A percentile compares a stretch with the other conserved stretches of the same genome.
phyloP scores from a whole-genome alignment of 2,329 filamentous ascomycete genomes.

The Chalara sp. region DNA sequence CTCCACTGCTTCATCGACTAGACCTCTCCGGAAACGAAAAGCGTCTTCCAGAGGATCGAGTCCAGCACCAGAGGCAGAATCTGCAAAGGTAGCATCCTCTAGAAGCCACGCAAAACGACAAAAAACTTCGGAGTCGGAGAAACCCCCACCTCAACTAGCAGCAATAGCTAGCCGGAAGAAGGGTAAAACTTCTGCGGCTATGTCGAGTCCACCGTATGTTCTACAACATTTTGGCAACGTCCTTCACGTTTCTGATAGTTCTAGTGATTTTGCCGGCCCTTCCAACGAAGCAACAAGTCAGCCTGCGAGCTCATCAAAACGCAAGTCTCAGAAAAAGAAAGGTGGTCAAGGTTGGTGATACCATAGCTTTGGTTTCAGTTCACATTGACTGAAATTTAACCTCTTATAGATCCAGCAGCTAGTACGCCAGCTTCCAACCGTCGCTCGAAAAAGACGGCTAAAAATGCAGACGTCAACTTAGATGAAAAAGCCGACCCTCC shows the following conservation, averaged over 20 bases:
- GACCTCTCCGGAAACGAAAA: constrained; percentile 69
- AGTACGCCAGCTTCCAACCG: constrained; percentile 21
- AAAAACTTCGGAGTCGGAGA: constrained; percentile 44
- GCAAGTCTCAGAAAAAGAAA: constrained; percentile 71
- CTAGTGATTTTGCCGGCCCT: constrained; percentile 56
- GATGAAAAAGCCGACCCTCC: constrained; percentile 18
- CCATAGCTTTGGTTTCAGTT: constrained; percentile 5
- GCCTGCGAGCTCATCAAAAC: constrained; percentile 58
- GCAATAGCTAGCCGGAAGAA: constrained; percentile 45
- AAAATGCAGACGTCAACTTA: constrained; percentile 49
- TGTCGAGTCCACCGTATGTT: constrained; percentile 68
- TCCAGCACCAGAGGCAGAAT: constrained; percentile 32
- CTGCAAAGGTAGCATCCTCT: constrained; percentile 34
- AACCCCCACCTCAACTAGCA: constrained; percentile 34
- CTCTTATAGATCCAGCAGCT: background rate
- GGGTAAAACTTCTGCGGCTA: constrained; percentile 54
- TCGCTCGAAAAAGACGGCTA: constrained; percentile 48
- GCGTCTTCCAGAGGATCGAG: constrained; percentile 46
- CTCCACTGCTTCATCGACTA: constrained; percentile 31
- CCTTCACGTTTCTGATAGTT: constrained; percentile 20
- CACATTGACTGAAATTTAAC: constrained; percentile 9
- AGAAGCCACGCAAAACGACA: constrained; percentile 63
- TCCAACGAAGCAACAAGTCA: constrained; percentile 47
- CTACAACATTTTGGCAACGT: constrained; percentile 1
- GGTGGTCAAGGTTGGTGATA: constrained; percentile 39